Evolutionary conservation across 139 green algal species (phyloP), one percentile per base, ranked within the genome.

Genomic region (Ulvella scutata): DNA sequence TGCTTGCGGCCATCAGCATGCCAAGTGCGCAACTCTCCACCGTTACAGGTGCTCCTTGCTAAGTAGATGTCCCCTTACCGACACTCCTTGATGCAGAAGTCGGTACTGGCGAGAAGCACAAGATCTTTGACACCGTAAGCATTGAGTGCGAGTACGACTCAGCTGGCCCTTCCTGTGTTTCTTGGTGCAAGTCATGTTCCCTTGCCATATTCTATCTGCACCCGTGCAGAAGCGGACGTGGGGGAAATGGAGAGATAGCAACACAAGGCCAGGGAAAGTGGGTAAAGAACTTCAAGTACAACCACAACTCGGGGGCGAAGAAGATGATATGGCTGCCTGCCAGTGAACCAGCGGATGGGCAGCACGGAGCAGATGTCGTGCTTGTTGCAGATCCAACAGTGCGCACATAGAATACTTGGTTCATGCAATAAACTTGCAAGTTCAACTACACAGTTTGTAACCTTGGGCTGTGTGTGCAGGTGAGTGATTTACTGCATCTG

Each of bases 221-320:
- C n/a, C n/a, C n/a, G n/a, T 62, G 3, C 81, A 91, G 87, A 80
- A 82, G 82, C 39, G 89, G 89, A 9, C 73, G 82, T 39, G 89
- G 89, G 20, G 89, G 89, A 20, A 77, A 79, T 20, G 89, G 88
- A 2, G 87, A 95, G 79, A 79, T 93, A 9, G 80, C 88, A 3
- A 67, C 88, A n/a, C 26, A 80, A 0, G 82, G 79, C 0, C 74
- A 74, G 9, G 88, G 88, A 35, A 83, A 81, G 26, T 85, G 43
- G 43, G 90, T 95, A 38, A 28, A 75, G 36, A 95, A 95, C 82
- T 83, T 85, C 84, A 95, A 95, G 80, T 94, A 92, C 81, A 75
- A 81, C 31, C 76, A 87, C 31, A 88, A 88, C 3, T 80, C 82
- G 21, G 88, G 82, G 76, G 62, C 81, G 81, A 26, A 83, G 9